Evolutionary conservation across 2,329 filamentous ascomycete genomes (phyloP), one percentile per base, ranked within the genome.

Genomic region (Cryoendolithus antarcticus): DNA sequence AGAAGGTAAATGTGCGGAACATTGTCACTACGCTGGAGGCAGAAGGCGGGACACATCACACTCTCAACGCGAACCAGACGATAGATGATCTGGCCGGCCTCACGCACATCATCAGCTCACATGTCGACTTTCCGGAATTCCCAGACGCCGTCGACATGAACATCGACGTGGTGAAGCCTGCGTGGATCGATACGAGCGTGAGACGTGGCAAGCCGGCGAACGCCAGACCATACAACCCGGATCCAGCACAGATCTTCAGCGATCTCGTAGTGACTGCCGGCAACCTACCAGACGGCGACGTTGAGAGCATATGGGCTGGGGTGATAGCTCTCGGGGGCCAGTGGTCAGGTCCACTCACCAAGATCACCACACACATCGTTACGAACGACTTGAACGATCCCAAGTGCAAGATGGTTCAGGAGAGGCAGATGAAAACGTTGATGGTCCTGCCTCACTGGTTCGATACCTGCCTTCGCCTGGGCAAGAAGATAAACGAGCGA

Each of bases 361-460:
- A 76, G 41, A 60, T 80, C 46, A 85, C 84, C 6, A 96, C 91
- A 2, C 91, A 98, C 60, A 74, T 98, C 39, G 89, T 93, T 44
- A 84, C 89, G 4, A 65, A 94, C 44, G 77, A 75, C 4, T 69
- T 82, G 58, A 79, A 88, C 28, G 75, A 88, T 40, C 73, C 77
- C 2, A 86, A 86, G 57, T 82, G 80, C 45, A 56, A 71, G 44
- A 57, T 75, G 38, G 81, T 80, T 1, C 48, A 67, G 32, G 65
- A 71, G 6, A 93, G 80, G 59, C 72, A 71, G 2, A 67, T 84
- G 39, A 77, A 76, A 39, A 77, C 77, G 60, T 88, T 85, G 61
- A 81, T 95, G 43, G 84, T 98, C 11, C 69, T 98, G 38, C 91
- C 91, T 29, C 91, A 96, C 57, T 96, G 91, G 86, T 95, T 98